Percentiles rank a stretch among this genome's conserved stretches.
phyloP scores from a whole-genome alignment of 371 early-diverging fungal genomes.

The Mortierella sp. region DNA sequence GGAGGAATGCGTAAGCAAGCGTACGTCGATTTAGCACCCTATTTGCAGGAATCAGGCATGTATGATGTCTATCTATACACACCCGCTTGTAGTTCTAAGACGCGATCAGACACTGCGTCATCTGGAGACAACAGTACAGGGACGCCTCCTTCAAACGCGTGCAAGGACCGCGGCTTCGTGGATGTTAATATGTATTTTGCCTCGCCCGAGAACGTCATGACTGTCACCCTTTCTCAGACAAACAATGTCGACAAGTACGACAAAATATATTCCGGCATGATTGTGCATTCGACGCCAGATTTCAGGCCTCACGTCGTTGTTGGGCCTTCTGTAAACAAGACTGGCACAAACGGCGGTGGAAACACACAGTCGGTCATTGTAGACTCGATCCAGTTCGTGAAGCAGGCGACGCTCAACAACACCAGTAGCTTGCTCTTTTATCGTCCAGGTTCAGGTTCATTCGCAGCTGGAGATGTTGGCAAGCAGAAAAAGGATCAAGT shows the following conservation, averaged over 20 bases:
- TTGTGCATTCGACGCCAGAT: slow-evolving; percentile 57
- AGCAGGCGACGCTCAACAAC: slow-evolving; percentile 59
- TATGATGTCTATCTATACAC: slow-evolving; percentile 73
- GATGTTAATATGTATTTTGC: slow-evolving; percentile 52
- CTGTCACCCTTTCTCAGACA: slow-evolving; percentile 56
- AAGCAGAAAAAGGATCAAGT: background rate
- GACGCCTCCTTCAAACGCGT: slow-evolving; percentile 34
- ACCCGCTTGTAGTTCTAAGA: slow-evolving; percentile 67
- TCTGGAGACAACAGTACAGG: slow-evolving; percentile 37
- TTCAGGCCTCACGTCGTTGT: slow-evolving; percentile 66
- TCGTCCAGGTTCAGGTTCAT: slow-evolving; percentile 7
- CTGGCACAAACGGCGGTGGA: slow-evolving; percentile 25
- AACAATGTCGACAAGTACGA: slow-evolving; percentile 48
- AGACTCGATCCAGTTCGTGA: slow-evolving; percentile 68
- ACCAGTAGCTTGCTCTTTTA: slow-evolving; percentile 50
- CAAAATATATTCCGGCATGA: slow-evolving; percentile 64
- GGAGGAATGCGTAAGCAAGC: slow-evolving; percentile 44
- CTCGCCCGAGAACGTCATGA: slow-evolving; percentile 44
- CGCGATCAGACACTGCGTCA: slow-evolving; percentile 27
- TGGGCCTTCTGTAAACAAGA: slow-evolving; percentile 42
- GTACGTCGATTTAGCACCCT: slow-evolving; percentile 65
- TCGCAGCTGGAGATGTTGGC: background rate
- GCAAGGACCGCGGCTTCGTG: slow-evolving; percentile 33
- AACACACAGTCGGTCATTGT: slow-evolving; percentile 58
- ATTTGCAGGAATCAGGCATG: slow-evolving; percentile 73